Evolutionary conservation across 768 basidiomycete genomes (phyloP), one percentile per base, ranked within the genome.

Genomic region (Boletus subcaerulescens): DNA sequence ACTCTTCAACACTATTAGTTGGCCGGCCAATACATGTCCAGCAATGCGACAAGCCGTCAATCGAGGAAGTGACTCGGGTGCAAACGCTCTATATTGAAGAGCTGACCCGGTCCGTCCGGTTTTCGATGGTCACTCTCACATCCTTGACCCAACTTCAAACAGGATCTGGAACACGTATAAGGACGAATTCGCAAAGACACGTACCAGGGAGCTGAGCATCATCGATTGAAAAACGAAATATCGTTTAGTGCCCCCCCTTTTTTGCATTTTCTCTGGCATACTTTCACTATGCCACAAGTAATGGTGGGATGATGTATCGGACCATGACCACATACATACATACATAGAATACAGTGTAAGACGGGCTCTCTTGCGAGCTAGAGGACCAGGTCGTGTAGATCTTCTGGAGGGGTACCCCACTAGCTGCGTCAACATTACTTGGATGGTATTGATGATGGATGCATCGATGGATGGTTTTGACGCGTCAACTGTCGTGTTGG

Each of bases 91-190:
- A 99, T 70, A 98, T 99, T 56, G 89, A 89, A 42, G 95, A 99
- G 71, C 77, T 98, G 35, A 86, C 89, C 62, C 77, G 93, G 94
- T 93, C 48, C 51, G 86, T 72, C 22, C n/a, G 4, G 31, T 33
- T 22, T 35, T 36, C 51, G 17, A 29, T 33, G 32, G 14, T 39
- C 38, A 18, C n/a, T n/a, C 38, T 36, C 20, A 43, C 15, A 10
- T 46, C 50, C 36, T 48, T 60, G 33, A 67, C 31, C 17, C 38
- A 4, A 41, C 12, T 18, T 32, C 13, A n/a, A 15, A 26, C 62
- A 97, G 94, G 47, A 96, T 98, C 60, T 98, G 95, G 95, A 82
- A 98, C 67, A 85, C 87, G 8, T 96, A 98, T 76, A 98, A 98
- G 72, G 89, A 98, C 66, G 80, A 87, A 50, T 97, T 95, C 64